Conservation (phyloP, 2,329 filamentous ascomycete genomes). For the Neonectria coccinea region DNA sequence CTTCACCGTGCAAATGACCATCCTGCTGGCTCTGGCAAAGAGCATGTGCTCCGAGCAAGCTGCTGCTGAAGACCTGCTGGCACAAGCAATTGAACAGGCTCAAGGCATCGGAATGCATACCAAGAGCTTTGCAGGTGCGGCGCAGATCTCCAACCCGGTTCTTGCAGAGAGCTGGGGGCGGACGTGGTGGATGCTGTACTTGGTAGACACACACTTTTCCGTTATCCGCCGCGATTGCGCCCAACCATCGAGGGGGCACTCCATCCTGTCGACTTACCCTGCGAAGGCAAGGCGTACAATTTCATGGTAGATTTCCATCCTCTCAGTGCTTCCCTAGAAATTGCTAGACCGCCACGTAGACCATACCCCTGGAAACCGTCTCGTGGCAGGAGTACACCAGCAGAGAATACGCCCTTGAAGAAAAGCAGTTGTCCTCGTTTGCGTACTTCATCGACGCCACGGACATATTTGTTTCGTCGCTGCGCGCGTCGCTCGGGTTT, state of each 20-base stretch:
- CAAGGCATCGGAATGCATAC: too few species aligned
- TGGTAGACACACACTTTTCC: not conserved
- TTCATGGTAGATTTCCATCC: not conserved
- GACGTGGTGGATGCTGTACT: too few species aligned
- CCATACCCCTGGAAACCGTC: not conserved
- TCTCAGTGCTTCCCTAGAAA: not conserved
- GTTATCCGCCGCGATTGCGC: not conserved
- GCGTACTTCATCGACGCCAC: slow-evolving; percentile 20
- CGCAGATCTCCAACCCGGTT: too few species aligned
- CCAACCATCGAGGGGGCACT: not conserved
- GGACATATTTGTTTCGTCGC: slow-evolving; percentile 9
- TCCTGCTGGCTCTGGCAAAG: too few species aligned
- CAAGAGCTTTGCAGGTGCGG: too few species aligned
- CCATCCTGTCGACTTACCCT: not conserved
- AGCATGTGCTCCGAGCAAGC: too few species aligned
- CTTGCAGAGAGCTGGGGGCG: too few species aligned
- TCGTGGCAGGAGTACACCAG: not conserved
- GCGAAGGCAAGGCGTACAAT: not conserved
- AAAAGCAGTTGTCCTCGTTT: slow-evolving; percentile 5
- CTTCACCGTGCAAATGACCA: too few species aligned
- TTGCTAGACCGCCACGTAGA: not conserved
- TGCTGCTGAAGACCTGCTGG: too few species aligned
- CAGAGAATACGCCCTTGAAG: not conserved
- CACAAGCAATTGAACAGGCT: too few species aligned
- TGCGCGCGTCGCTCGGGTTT: slow-evolving; percentile 3